A percentile compares a stretch with the other conserved stretches of the same genome.
Evolutionary conservation across 805 yeast species (phyloP).

Genomic region (Candida wancherniae): DNA sequence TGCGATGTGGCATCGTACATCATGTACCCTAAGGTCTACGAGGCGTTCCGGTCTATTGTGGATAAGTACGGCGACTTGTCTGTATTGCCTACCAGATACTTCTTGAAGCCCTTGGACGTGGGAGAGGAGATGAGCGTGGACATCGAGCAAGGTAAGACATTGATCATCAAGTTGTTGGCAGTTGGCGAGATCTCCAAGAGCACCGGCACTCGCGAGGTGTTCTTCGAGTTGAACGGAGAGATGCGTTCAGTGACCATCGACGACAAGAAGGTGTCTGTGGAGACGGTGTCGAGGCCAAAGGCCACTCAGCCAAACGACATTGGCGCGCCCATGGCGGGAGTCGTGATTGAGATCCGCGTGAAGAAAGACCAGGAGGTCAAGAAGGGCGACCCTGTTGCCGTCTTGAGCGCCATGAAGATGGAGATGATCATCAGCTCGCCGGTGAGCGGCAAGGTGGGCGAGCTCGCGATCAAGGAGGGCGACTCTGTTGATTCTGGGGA

Average conservation of each 20-base stretch:
- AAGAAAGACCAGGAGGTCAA: slow-evolving; percentile 83
- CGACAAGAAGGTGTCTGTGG: slow-evolving; percentile 83
- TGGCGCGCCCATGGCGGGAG: slow-evolving; percentile 99
- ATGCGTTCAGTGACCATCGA: slow-evolving; percentile 90
- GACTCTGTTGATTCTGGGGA: slow-evolving; percentile 96
- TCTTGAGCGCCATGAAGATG: slow-evolving; percentile 98
- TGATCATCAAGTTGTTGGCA: slow-evolving; percentile 88
- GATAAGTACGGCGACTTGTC: slow-evolving; percentile 89
- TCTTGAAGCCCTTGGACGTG: slow-evolving; percentile 80
- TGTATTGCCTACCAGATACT: slow-evolving; percentile 87
- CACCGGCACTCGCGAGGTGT: slow-evolving; percentile 92
- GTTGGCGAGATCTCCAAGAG: slow-evolving; percentile 80
- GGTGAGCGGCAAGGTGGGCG: slow-evolving; percentile 76
- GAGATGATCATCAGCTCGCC: slow-evolving; percentile 98
- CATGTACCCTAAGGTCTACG: slow-evolving; percentile 98
- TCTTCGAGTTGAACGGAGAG: slow-evolving; percentile 98
- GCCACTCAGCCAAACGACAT: slow-evolving; percentile 91
- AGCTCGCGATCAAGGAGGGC: slow-evolving; percentile 76
- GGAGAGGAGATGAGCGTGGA: slow-evolving; percentile 87
- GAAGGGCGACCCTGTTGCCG: slow-evolving; percentile 95
- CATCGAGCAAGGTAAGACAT: slow-evolving; percentile 91
- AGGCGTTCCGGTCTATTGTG: slow-evolving; percentile 68
- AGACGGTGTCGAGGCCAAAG: slow-evolving; percentile 81
- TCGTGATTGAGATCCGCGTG: slow-evolving; percentile 88
- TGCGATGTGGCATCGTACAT: slow-evolving; percentile 90